Percentiles rank a stretch among this genome's conserved stretches.
phyloP scores from a whole-genome alignment of 2,329 filamentous ascomycete species.

The Microdochium paspali region DNA sequence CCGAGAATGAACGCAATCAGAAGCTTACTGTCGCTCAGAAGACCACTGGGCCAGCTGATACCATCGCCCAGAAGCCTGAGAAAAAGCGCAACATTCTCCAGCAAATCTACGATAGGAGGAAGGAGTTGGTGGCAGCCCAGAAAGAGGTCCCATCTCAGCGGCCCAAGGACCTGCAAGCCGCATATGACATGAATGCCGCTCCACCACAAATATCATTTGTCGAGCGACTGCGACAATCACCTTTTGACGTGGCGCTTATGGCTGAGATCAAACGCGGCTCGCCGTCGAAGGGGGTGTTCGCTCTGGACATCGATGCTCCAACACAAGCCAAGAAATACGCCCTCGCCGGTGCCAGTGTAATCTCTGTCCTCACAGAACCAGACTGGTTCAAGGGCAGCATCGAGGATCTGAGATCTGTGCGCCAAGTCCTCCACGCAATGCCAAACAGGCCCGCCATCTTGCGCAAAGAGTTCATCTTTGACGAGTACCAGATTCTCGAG shows the following conservation, averaged over 20 bases:
- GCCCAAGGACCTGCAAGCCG: conserved; percentile 72
- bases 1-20: conserved; percentile 58
- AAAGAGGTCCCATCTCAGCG: conserved; percentile 80
- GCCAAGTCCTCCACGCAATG: conserved; percentile 83
- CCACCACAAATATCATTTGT: conserved; percentile 78
- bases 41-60: conserved; percentile 12
- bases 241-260: conserved; percentile 86
- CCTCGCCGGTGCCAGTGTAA: conserved; percentile 87
- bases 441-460: conserved; percentile 85
- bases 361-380: conserved; percentile 96
- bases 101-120: conserved; percentile 79
- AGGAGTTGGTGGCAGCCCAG: conserved; percentile 65
- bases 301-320: conserved; percentile 77
- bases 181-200: conserved; percentile 75
- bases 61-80: conserved; percentile 17
- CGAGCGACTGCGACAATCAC: conserved; percentile 67
- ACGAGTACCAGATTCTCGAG: conserved; percentile 96
- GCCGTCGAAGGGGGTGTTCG: conserved; percentile 92
- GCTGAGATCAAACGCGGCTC: conserved; percentile 96
- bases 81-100: conserved; percentile 83
- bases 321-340: conserved; percentile 88
- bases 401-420: conserved; percentile 80
- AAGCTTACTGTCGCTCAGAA: conserved; percentile 24
- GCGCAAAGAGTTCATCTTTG: conserved; percentile 95
- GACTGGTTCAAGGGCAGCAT: conserved; percentile 99